phyloP scores from a whole-genome alignment of 2,329 filamentous ascomycete genomes.

The Penicillium sp. region DNA sequence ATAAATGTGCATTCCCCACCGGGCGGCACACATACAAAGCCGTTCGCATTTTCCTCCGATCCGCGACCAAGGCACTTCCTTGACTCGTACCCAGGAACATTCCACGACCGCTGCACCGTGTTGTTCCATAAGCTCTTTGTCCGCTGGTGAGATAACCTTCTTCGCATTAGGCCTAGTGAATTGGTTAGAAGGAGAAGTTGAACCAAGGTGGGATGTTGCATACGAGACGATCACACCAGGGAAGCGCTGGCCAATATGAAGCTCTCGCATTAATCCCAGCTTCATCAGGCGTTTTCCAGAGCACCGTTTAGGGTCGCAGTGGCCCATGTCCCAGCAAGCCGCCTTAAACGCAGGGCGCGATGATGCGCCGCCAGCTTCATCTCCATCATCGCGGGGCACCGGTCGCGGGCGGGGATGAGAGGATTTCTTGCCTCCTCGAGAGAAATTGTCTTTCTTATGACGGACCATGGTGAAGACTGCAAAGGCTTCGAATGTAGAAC shows the following conservation, averaged over 20 bases:
- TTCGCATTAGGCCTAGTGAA: conserved; percentile 75
- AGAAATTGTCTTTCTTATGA: conserved; percentile 87
- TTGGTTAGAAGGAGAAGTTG: not conserved
- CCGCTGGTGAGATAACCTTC: conserved; percentile 76
- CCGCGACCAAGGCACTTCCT: conserved; percentile 85
- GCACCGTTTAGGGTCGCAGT: conserved; percentile 96
- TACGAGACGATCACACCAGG: conserved; percentile 85
- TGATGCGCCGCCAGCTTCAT: conserved; percentile 32
- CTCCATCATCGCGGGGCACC: conserved; percentile 45
- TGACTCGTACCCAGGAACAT: conserved; percentile 91
- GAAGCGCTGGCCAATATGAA: conserved; percentile 89
- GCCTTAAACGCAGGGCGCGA: conserved; percentile 70
- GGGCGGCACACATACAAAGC: conserved; percentile 50
- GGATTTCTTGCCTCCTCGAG: conserved; percentile 71
- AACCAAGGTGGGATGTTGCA: conserved; percentile 19
- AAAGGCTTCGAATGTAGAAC: not conserved
- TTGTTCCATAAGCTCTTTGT: conserved; percentile 77
- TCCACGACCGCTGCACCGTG: conserved; percentile 95
- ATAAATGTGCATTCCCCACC: not conserved
- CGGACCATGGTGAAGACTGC: conserved; percentile 68
- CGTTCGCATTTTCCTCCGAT: conserved; percentile 94
- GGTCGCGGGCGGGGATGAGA: conserved; percentile 59
- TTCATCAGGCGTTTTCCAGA: conserved; percentile 94
- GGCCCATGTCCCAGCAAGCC: conserved; percentile 95
- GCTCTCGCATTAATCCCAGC: conserved; percentile 87